Evolutionary conservation across 2,329 filamentous ascomycete genomes (phyloP).

Genomic region (Pezicula neosporulosa): DNA sequence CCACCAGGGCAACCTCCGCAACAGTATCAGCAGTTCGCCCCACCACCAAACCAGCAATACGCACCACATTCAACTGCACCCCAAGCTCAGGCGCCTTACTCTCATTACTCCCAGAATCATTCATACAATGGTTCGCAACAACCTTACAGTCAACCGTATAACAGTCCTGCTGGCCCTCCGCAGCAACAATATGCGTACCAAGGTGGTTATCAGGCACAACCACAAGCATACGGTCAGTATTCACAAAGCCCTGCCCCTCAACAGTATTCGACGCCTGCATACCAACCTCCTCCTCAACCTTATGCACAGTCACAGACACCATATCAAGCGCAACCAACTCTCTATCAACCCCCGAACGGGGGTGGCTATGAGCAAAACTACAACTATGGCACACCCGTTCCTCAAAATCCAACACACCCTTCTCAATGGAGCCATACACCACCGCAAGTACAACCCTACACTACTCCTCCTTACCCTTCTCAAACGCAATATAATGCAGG

Average conservation of each 20-base stretch:
- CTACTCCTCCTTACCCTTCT: conserved; percentile 4
- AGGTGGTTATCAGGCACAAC: conserved; percentile 10
- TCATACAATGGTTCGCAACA: conserved; percentile 17
- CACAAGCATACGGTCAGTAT: conserved; percentile 9
- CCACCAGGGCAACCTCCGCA: conserved; percentile 11
- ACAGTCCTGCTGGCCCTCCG: neutral
- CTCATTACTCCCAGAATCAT: conserved; percentile 15
- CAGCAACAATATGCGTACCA: conserved; percentile 17
- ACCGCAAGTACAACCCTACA: conserved; percentile 2
- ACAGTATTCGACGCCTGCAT: conserved; percentile 15
- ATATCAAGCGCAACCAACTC: conserved; percentile 15
- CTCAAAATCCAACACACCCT: conserved; percentile 1
- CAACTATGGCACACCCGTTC: neutral
- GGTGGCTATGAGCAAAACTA: conserved; percentile 10
- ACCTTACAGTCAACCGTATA: conserved; percentile 7
- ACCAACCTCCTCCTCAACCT: conserved; percentile 13
- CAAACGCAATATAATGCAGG: conserved; percentile 3
- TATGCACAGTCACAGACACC: conserved; percentile 11
- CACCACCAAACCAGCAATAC: conserved; percentile 7
- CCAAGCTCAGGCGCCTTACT: conserved; percentile 13
- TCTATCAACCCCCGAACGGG: conserved; percentile 12
- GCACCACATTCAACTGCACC: conserved; percentile 13
- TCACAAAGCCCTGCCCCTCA: conserved; percentile 2
- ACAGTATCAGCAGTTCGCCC: conserved; percentile 20
- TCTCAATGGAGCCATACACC: neutral